A percentile compares a stretch with the other conserved stretches of the same genome.
These are phyloP conservation scores for Fusarium equiseti DNA, from an alignment of 2,329 filamentous ascomycete genomes.

Conservation along the genomic window DNA sequence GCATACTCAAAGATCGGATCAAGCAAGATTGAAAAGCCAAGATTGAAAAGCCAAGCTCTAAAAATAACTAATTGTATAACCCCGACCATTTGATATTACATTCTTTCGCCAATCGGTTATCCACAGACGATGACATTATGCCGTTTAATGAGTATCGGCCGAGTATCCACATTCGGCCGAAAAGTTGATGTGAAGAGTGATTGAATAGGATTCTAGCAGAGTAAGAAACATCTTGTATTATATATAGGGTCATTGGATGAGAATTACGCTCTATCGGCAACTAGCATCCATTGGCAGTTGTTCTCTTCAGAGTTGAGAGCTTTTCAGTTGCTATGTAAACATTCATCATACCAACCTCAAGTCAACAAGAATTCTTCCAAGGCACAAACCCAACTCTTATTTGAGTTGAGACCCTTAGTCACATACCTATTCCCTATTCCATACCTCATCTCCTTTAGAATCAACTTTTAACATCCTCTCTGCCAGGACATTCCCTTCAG, in stretches of 20 bases:
- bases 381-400: not conserved
- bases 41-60: not conserved
- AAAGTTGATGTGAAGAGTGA: not conserved
- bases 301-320: too few relatives aligned
- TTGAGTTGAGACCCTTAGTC: not conserved
- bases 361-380: not conserved
- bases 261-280: not conserved
- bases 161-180: conserved; percentile 3
- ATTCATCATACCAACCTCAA: not conserved
- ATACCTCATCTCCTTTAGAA: not conserved
- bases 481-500: conserved; percentile 17
- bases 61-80: conserved; percentile 4
- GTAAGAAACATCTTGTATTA: not conserved
- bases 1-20: not conserved
- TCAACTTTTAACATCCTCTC: not conserved
- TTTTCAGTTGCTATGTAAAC: conserved; percentile 11
- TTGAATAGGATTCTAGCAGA: not conserved
- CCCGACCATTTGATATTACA: not conserved
- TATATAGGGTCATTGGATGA: not conserved
- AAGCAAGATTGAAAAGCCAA: not conserved
- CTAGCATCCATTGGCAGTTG: too few relatives aligned
- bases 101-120: conserved; percentile 11
- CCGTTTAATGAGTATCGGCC: conserved; percentile 9
- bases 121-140: conserved; percentile 9
- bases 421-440: not conserved